phyloP scores from a whole-genome alignment of 2,329 filamentous ascomycete genomes.

The Dendrostoma leiphaemia region DNA sequence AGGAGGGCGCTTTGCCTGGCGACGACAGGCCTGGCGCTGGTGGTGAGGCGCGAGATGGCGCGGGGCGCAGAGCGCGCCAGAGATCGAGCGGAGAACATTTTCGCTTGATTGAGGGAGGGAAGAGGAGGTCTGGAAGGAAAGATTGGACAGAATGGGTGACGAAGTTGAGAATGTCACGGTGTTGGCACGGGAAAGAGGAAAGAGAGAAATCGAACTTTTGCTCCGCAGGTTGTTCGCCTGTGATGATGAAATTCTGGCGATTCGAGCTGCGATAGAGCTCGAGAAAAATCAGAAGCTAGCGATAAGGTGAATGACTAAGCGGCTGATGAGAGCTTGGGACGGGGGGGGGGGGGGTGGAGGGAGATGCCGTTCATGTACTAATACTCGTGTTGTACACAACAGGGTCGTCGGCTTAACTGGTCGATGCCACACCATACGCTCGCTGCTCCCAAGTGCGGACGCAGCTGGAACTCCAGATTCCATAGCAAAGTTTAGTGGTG shows the following conservation, averaged over 20 bases:
- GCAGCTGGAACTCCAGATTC: too few relatives aligned
- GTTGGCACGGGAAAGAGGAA: not conserved
- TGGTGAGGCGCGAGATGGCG: constrained; percentile 56
- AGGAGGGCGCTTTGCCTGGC: constrained; percentile 48
- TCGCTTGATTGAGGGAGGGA: constrained; percentile 26
- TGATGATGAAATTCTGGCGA: constrained; percentile 7
- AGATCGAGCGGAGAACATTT: constrained; percentile 69
- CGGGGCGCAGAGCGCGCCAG: constrained; percentile 67
- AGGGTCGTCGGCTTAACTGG: too few relatives aligned
- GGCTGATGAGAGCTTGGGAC: not conserved
- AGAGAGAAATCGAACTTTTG: constrained; percentile 10
- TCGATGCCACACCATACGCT: too few relatives aligned
- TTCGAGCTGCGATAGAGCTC: not conserved
- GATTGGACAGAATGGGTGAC: constrained; percentile 19
- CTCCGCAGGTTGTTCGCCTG: not conserved
- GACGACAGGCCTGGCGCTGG: constrained; percentile 42
- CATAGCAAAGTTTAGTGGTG: too few relatives aligned
- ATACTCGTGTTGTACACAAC: too few relatives aligned
- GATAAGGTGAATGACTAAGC: constrained; percentile 2
- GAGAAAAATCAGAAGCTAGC: not conserved
- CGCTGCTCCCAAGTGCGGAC: too few relatives aligned
- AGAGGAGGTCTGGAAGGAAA: constrained; percentile 8
- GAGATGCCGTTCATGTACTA: too few relatives aligned
- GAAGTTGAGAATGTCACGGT: constrained; percentile 18
- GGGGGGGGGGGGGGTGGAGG: too few relatives aligned